Conservation (phyloP, 2,329 filamentous ascomycete genomes). For the Stylonectria norvegica region DNA sequence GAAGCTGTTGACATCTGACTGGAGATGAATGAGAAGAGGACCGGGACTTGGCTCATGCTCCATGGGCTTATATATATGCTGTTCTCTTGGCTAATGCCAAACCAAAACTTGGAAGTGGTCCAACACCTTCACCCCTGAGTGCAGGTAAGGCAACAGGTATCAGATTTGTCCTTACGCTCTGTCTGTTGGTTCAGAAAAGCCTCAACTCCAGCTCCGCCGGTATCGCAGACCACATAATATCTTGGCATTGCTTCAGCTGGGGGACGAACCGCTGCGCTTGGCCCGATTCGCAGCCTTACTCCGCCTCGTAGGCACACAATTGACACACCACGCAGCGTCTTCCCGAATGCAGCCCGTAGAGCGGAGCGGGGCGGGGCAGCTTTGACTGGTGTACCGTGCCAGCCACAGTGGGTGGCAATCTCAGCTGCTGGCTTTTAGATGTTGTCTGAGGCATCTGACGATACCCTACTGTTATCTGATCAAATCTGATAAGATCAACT, state of each 20-base stretch:
- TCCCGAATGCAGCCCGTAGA: background rate
- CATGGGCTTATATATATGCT: too few species aligned
- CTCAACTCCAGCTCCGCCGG: background rate
- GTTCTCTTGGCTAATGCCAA: too few species aligned
- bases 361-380: background rate
- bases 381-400: background rate
- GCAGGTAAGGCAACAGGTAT: background rate
- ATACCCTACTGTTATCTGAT: background rate
- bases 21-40: too few species aligned
- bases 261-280: background rate
- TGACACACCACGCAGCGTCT: background rate
- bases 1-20: too few species aligned
- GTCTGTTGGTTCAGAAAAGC: background rate
- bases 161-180: background rate
- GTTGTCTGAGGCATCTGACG: background rate
- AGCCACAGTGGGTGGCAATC: background rate
- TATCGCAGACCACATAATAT: background rate
- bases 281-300: background rate
- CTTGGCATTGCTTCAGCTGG: background rate
- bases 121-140: background rate
- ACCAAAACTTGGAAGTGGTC: too few species aligned
- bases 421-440: background rate
- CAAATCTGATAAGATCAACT: slow-evolving; percentile 1
- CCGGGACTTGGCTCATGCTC: too few species aligned
- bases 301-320: background rate